A percentile compares a stretch with the other conserved stretches of the same genome.
phyloP scores from a whole-genome alignment of 78 protist species.

The Polysphondylium violaceum region DNA sequence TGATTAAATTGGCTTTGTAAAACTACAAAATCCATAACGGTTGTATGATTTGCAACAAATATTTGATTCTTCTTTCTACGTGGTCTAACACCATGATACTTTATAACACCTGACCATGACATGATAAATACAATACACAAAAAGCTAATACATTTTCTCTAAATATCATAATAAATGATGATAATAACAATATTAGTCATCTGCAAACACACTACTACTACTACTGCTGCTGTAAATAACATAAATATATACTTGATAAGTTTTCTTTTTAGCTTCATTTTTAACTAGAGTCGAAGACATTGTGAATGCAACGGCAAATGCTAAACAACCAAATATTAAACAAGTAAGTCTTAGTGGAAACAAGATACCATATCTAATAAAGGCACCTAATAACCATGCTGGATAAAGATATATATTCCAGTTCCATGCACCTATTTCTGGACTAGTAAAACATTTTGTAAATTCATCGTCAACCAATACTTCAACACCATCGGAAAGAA shows the following conservation, averaged over 20 bases:
- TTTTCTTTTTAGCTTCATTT: constrained; percentile 31
- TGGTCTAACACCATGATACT: constrained; percentile 81
- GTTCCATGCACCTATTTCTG: constrained; percentile 82
- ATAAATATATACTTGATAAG: constrained; percentile 38
- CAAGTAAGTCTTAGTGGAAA: constrained; percentile 83
- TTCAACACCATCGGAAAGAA: constrained; percentile 55
- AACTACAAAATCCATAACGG: constrained; percentile 88
- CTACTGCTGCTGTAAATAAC: not conserved
- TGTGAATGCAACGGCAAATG: constrained; percentile 31
- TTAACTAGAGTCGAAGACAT: constrained; percentile 29
- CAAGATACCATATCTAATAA: constrained; percentile 82
- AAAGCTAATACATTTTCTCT: constrained; percentile 29
- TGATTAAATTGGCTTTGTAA: constrained; percentile 62
- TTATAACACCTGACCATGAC: constrained; percentile 86
- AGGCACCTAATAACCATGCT: constrained; percentile 85
- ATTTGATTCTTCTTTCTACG: constrained; percentile 80
- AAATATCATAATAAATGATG: too few relatives aligned
- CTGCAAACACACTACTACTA: not conserved
- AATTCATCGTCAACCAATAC: constrained; percentile 83
- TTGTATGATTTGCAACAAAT: constrained; percentile 95
- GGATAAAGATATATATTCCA: constrained; percentile 87
- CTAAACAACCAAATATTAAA: constrained; percentile 4
- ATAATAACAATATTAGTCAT: not conserved
- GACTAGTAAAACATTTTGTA: constrained; percentile 79
- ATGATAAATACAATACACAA: constrained; percentile 45